Evolutionary conservation across 352 stramenopile genomes (phyloP), one percentile per base, ranked within the genome.

Genomic region (Pilasporangium apinafurcum): DNA sequence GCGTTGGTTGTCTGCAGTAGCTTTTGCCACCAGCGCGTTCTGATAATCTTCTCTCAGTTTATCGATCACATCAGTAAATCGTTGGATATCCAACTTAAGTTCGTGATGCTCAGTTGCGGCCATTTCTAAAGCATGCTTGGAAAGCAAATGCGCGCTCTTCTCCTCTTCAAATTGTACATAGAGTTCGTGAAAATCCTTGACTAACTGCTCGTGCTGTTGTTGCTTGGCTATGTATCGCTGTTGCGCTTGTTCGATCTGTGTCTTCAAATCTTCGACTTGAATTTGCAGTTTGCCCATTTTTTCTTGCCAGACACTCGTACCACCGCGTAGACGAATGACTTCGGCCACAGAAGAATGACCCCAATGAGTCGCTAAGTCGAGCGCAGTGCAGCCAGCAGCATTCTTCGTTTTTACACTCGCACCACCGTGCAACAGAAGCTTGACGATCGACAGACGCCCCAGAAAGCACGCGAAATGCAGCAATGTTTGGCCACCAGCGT

Each of bases 331-430:
- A 10, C 71, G 73, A 41, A 89, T 78, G 6, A 89, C 59, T 52
- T 89, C 73, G 0, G 77, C 77, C 0, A 83, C 73, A 1, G 68
- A 53, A 2, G 77, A 85, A 46, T 89, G 77, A 18, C 77, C 73
- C 77, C 77, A 89, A 41, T 89, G 77, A 1, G 65, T 84, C 9
- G 77, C 73, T 9, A 89, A 59, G 33, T 89, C 77, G 14, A 89
- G 42, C 0, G 73, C 77, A 2, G 77, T 89, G 37, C 71, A 89
- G 0, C 68, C 65, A 0, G 77, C 74, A 1, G 77, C 70, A 28
- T 86, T 89, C 50, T 89, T 89, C 13, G 66, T 64, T 52, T 85
- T 86, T 29, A 86, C 55, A 42, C 64, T 89, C 17, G 73, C 77
- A 6, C 73, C 68, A 22, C 56, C 56, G n/a, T 58, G 58, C 1